Conservation (phyloP, 768 basidiomycete genomes). For the Termitomyces sp. region DNA sequence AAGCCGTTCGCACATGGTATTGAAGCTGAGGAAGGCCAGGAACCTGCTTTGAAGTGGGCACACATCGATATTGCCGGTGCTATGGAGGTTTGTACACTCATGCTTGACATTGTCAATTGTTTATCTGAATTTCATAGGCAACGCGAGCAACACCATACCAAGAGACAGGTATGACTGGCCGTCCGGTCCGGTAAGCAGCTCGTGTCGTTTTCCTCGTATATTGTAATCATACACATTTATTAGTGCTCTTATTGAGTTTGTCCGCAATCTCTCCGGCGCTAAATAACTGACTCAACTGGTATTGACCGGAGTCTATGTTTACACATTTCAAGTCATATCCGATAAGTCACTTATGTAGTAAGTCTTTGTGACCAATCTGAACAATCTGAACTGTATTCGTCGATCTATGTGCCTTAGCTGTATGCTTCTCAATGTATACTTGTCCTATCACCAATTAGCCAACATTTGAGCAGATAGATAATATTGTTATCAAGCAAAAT, state of each 20-base stretch:
- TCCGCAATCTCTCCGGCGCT: conserved; percentile 24
- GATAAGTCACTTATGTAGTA: background rate
- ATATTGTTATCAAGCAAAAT: too few relatives aligned
- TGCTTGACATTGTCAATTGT: background rate
- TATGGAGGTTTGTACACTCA: conserved; percentile 55
- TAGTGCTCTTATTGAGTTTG: conserved; percentile 36
- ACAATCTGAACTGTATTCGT: background rate
- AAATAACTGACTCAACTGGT: conserved; percentile 8
- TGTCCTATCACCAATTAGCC: too few relatives aligned
- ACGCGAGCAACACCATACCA: conserved; percentile 54
- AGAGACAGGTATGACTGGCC: conserved; percentile 74
- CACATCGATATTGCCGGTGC: conserved; percentile 81
- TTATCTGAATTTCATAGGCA: conserved; percentile 25
- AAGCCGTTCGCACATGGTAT: conserved; percentile 77
- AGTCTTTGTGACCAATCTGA: background rate
- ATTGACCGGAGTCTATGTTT: too few relatives aligned
- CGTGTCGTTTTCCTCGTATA: background rate
- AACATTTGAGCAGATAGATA: too few relatives aligned
- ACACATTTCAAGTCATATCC: background rate
- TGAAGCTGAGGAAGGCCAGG: conserved; percentile 52
- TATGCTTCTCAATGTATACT: background rate
- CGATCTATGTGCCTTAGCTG: background rate
- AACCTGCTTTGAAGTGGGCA: conserved; percentile 67
- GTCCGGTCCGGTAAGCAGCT: conserved; percentile 61
- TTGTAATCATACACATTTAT: background rate